phyloP scores from a whole-genome alignment of 768 basidiomycete genomes.

The Tylopilus sp. region DNA sequence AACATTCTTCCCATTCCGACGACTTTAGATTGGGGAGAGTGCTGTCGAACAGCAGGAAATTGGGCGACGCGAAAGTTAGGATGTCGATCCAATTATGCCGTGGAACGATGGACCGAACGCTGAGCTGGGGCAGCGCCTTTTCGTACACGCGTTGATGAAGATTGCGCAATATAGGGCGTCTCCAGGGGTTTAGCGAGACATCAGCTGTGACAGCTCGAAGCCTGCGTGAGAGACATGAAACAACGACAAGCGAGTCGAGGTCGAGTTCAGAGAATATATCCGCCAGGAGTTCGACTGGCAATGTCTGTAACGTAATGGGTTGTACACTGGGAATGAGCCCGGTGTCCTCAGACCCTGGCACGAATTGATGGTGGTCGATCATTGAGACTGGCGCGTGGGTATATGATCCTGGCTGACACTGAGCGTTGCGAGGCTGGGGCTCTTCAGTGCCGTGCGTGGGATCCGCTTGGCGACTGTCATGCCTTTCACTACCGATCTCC shows the following conservation, averaged over 20 bases:
- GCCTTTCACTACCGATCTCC: neutral
- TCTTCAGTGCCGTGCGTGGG: neutral
- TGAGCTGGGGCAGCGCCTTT: constrained; percentile 50
- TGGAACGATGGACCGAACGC: constrained; percentile 61
- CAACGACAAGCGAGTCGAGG: constrained; percentile 52
- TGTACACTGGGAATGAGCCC: neutral
- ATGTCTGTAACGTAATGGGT: constrained; percentile 36
- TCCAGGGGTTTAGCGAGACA: constrained; percentile 70
- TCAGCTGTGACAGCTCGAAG: constrained; percentile 60
- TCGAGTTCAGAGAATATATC: constrained; percentile 70
- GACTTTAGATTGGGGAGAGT: constrained; percentile 66
- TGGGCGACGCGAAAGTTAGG: constrained; percentile 54
- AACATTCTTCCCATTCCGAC: constrained; percentile 73
- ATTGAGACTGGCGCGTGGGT: neutral
- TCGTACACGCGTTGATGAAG: constrained; percentile 49
- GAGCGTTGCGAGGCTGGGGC: neutral
- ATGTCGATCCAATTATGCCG: constrained; percentile 81
- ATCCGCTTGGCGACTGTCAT: neutral
- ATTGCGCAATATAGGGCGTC: constrained; percentile 60
- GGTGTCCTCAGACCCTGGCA: neutral
- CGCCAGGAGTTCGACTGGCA: constrained; percentile 77
- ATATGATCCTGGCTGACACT: neutral
- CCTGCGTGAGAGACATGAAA: constrained; percentile 59
- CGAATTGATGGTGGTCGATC: neutral
- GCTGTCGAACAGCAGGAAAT: constrained; percentile 63